phyloP scores from a whole-genome alignment of 2,329 filamentous ascomycete species.

The Fusarium cicatricum region DNA sequence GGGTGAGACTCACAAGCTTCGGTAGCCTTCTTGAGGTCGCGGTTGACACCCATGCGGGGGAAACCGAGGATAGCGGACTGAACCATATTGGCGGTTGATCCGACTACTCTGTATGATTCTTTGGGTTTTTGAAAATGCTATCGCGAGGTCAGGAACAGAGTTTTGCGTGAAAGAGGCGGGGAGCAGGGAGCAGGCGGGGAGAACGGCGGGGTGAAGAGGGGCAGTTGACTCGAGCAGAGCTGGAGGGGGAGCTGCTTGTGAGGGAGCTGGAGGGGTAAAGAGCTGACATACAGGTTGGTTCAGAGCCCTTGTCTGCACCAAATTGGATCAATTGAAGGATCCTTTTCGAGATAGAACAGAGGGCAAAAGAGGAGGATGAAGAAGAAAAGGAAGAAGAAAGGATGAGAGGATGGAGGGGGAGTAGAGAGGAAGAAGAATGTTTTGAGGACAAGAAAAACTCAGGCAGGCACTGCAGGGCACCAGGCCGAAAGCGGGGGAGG shows the following conservation, averaged over 20 bases:
- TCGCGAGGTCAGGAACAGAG: slow-evolving; percentile 19
- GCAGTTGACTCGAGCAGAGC: slow-evolving; percentile 20
- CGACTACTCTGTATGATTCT: slow-evolving; percentile 37
- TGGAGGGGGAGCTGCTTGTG: not conserved
- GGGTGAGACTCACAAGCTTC: slow-evolving; percentile 82
- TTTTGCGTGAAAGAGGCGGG: slow-evolving; percentile 5
- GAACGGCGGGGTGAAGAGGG: slow-evolving; percentile 38
- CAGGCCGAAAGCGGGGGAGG: slow-evolving; percentile 49
- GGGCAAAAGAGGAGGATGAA: slow-evolving; percentile 31
- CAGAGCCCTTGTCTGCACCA: slow-evolving; percentile 41
- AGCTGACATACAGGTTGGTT: slow-evolving; percentile 35
- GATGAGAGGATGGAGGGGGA: slow-evolving; percentile 29
- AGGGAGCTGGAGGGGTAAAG: not conserved
- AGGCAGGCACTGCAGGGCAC: slow-evolving; percentile 36
- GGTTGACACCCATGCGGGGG: slow-evolving; percentile 97
- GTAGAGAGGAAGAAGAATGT: slow-evolving; percentile 33
- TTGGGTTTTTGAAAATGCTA: slow-evolving; percentile 17
- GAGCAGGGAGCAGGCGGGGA: slow-evolving; percentile 37
- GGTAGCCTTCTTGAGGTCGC: slow-evolving; percentile 99
- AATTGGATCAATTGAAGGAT: slow-evolving; percentile 41
- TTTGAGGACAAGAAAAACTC: slow-evolving; percentile 37
- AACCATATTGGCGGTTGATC: slow-evolving; percentile 62
- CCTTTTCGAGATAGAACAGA: slow-evolving; percentile 38
- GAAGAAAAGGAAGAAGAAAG: slow-evolving; percentile 32
- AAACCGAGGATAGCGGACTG: slow-evolving; percentile 90